phyloP scores from a whole-genome alignment of 148 eudicot species.

The Chenopodium berlandieri region DNA sequence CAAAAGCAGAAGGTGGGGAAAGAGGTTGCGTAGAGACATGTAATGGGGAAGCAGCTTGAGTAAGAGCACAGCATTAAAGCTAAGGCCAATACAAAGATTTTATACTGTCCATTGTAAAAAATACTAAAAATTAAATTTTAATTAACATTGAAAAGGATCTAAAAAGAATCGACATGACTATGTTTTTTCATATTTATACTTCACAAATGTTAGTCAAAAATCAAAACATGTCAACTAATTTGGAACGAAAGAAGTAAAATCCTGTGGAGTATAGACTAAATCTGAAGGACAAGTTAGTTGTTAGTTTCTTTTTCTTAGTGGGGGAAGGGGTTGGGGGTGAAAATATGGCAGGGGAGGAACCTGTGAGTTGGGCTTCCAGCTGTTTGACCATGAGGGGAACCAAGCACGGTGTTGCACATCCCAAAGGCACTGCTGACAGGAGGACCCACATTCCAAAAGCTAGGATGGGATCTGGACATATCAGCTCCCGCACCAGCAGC shows the following conservation, averaged over 20 bases:
- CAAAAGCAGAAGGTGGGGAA: not conserved
- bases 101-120: not conserved
- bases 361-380: constrained; percentile 48
- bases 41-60: not conserved
- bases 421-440: constrained; percentile 35
- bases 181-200: too few species aligned
- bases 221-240: too few species aligned
- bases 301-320: not conserved
- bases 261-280: not conserved
- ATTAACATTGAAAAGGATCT: too few species aligned
- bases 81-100: not conserved
- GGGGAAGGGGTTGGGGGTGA: constrained; percentile 11
- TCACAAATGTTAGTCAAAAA: too few species aligned
- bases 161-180: too few species aligned
- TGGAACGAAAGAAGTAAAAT: not conserved
- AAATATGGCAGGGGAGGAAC: not conserved
- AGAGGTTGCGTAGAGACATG: not conserved
- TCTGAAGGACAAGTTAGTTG: too few species aligned
- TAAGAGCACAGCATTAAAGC: not conserved
- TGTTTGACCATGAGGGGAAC: constrained; percentile 60
- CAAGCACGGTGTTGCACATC: constrained; percentile 29
- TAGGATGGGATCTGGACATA: constrained; percentile 38
- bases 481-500: constrained; percentile 35
- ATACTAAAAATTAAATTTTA: too few species aligned
- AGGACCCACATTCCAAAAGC: constrained; percentile 35